phyloP scores from a whole-genome alignment of 2,329 filamentous ascomycete species.

The Trichoderma arundinaceum region DNA sequence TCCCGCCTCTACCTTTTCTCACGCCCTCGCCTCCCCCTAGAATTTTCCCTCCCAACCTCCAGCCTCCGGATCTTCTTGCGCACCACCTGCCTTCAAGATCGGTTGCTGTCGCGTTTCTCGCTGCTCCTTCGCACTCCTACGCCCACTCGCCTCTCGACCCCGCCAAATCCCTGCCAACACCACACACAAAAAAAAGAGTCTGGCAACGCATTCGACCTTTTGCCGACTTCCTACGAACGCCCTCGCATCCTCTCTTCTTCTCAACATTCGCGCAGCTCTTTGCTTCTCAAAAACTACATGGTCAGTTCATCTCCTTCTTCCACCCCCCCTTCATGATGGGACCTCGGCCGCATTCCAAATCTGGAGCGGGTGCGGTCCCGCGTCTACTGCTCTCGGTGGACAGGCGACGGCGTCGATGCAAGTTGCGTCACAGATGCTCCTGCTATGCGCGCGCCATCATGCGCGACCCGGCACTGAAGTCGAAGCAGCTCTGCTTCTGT shows the following conservation, averaged over 20 bases:
- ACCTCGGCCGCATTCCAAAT: neutral
- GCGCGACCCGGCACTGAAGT: conserved; percentile 1
- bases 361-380: neutral
- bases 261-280: conserved; percentile 15
- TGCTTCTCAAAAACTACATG: neutral
- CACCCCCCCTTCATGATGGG: neutral
- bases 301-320: neutral
- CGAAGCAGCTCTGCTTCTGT: neutral
- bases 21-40: conserved; percentile 35
- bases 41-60: conserved; percentile 37
- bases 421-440: conserved; percentile 21
- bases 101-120: conserved; percentile 29
- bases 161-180: conserved; percentile 43
- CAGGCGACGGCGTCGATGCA: conserved; percentile 5
- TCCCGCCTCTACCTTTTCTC: conserved; percentile 37
- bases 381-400: neutral
- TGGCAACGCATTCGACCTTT: conserved; percentile 34
- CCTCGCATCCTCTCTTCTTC: conserved; percentile 15
- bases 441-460: conserved; percentile 17
- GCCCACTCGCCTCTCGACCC: conserved; percentile 39
- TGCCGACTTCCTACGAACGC: neutral
- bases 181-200: conserved; percentile 41
- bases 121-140: conserved; percentile 32
- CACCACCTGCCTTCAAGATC: conserved; percentile 32
- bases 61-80: conserved; percentile 34